Evolutionary conservation across 2,329 filamentous ascomycete genomes (phyloP).

Genomic region (Macrophomina pseudophaseolina): DNA sequence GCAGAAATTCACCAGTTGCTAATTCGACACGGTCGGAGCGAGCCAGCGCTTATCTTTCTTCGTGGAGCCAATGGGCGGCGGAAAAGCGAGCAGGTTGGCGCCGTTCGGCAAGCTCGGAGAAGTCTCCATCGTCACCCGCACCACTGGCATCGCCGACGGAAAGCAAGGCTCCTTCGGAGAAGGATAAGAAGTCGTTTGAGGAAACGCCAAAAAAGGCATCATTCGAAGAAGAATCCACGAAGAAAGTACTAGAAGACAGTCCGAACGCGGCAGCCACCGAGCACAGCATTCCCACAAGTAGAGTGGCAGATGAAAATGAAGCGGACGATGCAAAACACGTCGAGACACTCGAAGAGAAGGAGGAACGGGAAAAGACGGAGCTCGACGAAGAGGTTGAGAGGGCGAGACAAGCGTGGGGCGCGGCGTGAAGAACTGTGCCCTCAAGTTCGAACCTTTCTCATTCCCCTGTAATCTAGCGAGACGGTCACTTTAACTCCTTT

Average conservation of each 20-base stretch:
- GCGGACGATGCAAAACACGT: not conserved
- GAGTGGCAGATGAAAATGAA: not conserved
- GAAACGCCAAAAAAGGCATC: not conserved
- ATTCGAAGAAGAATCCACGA: not conserved
- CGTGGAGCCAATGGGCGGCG: slow-evolving; percentile 69
- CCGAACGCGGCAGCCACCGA: not conserved
- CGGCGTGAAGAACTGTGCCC: not conserved
- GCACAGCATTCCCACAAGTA: not conserved
- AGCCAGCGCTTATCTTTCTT: slow-evolving; percentile 67
- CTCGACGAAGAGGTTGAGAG: slow-evolving; percentile 14
- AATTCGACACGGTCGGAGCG: slow-evolving; percentile 33
- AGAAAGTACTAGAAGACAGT: not conserved
- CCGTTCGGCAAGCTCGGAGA: not conserved
- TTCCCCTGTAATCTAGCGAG: not conserved
- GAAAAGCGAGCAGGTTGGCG: slow-evolving; percentile 65
- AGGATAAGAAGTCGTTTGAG: not conserved
- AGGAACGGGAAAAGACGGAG: slow-evolving; percentile 11
- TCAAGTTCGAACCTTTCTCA: not conserved
- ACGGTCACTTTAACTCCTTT: not conserved
- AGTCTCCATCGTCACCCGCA: not conserved
- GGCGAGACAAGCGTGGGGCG: slow-evolving; percentile 13
- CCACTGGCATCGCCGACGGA: slow-evolving; percentile 3
- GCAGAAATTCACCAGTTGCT: not conserved
- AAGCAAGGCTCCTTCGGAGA: not conserved
- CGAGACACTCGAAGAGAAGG: not conserved